These are phyloP conservation scores for Arthroderma sp. DNA, from an alignment of 2,329 filamentous ascomycete genomes.

Conservation along the genomic window DNA sequence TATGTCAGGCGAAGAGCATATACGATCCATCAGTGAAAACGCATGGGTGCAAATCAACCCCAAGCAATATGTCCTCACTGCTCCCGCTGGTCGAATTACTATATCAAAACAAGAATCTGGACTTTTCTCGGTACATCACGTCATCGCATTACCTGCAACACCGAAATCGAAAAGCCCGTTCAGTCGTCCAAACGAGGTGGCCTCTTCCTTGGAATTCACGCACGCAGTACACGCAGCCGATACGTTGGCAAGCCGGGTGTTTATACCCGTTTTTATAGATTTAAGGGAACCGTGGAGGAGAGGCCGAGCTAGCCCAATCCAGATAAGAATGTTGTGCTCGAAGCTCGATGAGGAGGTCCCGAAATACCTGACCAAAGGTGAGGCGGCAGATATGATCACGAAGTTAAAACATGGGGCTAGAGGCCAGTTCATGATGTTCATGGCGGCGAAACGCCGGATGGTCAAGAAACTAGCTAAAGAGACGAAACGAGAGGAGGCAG, in stretches of 20 bases:
- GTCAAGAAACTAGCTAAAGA: constrained; percentile 24
- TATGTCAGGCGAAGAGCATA: constrained; percentile 62
- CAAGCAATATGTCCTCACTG: constrained; percentile 57
- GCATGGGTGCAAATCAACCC: constrained; percentile 73
- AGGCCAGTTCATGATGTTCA: constrained; percentile 44
- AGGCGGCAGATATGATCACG: constrained; percentile 78
- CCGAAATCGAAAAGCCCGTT: constrained; percentile 40
- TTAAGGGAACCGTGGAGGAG: constrained; percentile 58
- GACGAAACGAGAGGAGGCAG: constrained; percentile 16
- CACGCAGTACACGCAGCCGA: constrained; percentile 77
- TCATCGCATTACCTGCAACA: constrained; percentile 17
- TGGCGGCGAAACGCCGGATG: constrained; percentile 41
- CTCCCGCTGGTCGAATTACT: constrained; percentile 47
- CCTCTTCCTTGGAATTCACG: constrained; percentile 50
- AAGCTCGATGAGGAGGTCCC: constrained; percentile 34
- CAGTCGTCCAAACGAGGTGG: constrained; percentile 55
- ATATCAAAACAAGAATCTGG: constrained; percentile 27
- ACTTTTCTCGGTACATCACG: constrained; percentile 22
- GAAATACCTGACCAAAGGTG: constrained; percentile 59
- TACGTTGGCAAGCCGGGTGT: constrained; percentile 57
- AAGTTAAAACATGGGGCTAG: constrained; percentile 71
- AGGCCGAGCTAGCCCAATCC: constrained; percentile 44
- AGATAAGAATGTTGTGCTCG: constrained; percentile 32
- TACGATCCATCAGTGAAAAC: constrained; percentile 59
- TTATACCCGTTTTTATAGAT: constrained; percentile 50